These are phyloP conservation scores for Lachancea fermentati DNA, from an alignment of 805 yeast genomes.

Conservation along the genomic window DNA sequence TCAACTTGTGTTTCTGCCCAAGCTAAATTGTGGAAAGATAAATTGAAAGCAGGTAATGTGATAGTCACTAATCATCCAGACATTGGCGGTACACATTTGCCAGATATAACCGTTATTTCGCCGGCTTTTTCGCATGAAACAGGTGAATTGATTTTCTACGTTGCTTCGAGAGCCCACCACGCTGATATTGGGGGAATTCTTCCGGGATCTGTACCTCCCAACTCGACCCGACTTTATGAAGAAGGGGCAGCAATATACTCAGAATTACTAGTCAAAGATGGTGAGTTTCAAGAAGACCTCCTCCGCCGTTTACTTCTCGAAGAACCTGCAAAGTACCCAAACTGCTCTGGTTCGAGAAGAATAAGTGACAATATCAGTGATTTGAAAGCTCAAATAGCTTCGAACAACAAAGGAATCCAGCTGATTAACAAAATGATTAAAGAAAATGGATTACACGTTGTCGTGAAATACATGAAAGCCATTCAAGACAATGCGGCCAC, in stretches of 20 bases:
- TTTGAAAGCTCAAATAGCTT: slow-evolving; percentile 80
- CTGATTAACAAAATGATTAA: slow-evolving; percentile 53
- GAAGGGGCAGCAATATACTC: slow-evolving; percentile 89
- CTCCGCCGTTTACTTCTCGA: slow-evolving; percentile 58
- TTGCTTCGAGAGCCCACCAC: slow-evolving; percentile 93
- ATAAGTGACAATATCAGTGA: slow-evolving; percentile 80
- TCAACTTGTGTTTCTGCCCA: slow-evolving; percentile 73
- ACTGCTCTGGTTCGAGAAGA: slow-evolving; percentile 86
- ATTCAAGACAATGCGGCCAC: slow-evolving; percentile 74
- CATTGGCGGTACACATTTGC: slow-evolving; percentile 82
- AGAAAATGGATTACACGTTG: slow-evolving; percentile 56
- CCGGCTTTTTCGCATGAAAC: slow-evolving; percentile 81
- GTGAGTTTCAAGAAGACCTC: slow-evolving; percentile 68
- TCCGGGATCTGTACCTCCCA: slow-evolving; percentile 95
- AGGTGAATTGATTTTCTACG: slow-evolving; percentile 66
- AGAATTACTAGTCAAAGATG: slow-evolving; percentile 64
- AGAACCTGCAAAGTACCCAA: slow-evolving; percentile 77
- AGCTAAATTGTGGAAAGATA: slow-evolving; percentile 57
- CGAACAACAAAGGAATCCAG: slow-evolving; percentile 78
- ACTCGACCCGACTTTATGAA: slow-evolving; percentile 75
- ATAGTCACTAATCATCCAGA: slow-evolving; percentile 76
- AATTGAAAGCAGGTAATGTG: slow-evolving; percentile 67
- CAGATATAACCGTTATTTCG: slow-evolving; percentile 87
- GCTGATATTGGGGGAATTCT: slow-evolving; percentile 93
- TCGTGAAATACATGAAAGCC: slow-evolving; percentile 71